phyloP scores from a whole-genome alignment of 768 basidiomycete genomes.

The Auriscalpium microsporum region DNA sequence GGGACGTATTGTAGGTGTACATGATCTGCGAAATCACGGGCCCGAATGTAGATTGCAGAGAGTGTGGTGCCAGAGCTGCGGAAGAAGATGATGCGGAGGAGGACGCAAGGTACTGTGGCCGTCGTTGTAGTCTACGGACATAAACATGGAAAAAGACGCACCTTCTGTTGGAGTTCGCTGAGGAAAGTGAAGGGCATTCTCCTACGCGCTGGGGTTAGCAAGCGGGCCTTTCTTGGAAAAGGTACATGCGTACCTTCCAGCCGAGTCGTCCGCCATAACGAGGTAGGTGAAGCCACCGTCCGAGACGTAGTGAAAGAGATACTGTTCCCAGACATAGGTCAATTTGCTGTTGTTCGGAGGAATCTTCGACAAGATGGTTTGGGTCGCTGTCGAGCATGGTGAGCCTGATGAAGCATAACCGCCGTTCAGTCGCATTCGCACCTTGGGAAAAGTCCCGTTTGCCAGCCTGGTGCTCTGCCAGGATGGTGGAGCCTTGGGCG shows the following conservation, averaged over 20 bases:
- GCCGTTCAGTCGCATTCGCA: slow-evolving; percentile 16
- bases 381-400: slow-evolving; percentile 45
- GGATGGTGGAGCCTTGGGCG: slow-evolving; percentile 64
- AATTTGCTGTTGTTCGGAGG: slow-evolving; percentile 80
- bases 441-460: slow-evolving; percentile 87
- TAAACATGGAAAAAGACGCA: slow-evolving; percentile 15
- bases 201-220: slow-evolving; percentile 28
- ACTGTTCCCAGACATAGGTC: slow-evolving; percentile 88
- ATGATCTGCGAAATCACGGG: slow-evolving; percentile 65
- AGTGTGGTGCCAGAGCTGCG: slow-evolving; percentile 38
- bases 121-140: slow-evolving; percentile 1
- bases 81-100: slow-evolving; percentile 55
- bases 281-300: slow-evolving; percentile 83
- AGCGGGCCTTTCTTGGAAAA: background rate
- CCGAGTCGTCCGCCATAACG: slow-evolving; percentile 91
- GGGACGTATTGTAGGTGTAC: slow-evolving; percentile 83
- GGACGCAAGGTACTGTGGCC: slow-evolving; percentile 47
- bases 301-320: slow-evolving; percentile 89
- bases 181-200: slow-evolving; percentile 94
- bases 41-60: slow-evolving; percentile 64
- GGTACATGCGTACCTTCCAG: slow-evolving; percentile 56
- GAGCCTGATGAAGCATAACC: background rate
- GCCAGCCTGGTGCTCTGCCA: slow-evolving; percentile 82
- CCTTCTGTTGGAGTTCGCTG: slow-evolving; percentile 75
- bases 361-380: slow-evolving; percentile 90